Base-by-base conservation (phyloP, 2,329 filamentous ascomycete genomes). In the Penicillium corylophilum region DNA sequence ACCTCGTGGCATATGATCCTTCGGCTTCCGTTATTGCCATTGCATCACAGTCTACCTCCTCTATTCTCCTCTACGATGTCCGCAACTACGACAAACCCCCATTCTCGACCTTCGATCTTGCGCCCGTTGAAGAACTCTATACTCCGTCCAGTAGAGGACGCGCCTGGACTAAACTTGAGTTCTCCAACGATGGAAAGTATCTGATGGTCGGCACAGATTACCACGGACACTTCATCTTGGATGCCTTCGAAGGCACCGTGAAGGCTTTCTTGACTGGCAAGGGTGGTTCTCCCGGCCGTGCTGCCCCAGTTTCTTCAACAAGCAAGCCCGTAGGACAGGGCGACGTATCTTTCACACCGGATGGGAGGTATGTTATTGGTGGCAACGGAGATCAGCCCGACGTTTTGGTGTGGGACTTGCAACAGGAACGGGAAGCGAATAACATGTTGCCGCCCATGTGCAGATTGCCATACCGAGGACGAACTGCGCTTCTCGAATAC, bases 71-170 rank as follows among this genome's bases (percentile, higher is more conserved):
- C 43, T 99, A 97, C 75, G 94, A 99, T 70, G 83, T 91, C 60
- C 87, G 92, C 60, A 95, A 96, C 70, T 97, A 90, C 73, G 90
- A 96, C 71, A 95, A 94, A 71, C 84, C 88, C 4, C 94, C 94
- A 0, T 95, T 99, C 65, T 82, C 86, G 10, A 88, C 83, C 8
- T 94, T 97, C 64, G 93, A 97, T 65, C 77, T 97, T 67, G 75
- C 65, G 53, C 74, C 65, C 64, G 71, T 78, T 5, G 81, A 86
- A 43, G 84, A 88, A 60, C 68, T 72, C 63, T 79, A 70, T 55
- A 81, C 71, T 35, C 75, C 71, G 43, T 78, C 74, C 40, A 79
- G 74, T 44, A 77, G 74, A 24, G 74, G 74, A 31, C 66, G 74
- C 40, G 72, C 69, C 60, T 99, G 94, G 94, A 94, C 89, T 1